Evolutionary conservation across 768 basidiomycete genomes (phyloP).

Genomic region (Lyophyllum semitale): DNA sequence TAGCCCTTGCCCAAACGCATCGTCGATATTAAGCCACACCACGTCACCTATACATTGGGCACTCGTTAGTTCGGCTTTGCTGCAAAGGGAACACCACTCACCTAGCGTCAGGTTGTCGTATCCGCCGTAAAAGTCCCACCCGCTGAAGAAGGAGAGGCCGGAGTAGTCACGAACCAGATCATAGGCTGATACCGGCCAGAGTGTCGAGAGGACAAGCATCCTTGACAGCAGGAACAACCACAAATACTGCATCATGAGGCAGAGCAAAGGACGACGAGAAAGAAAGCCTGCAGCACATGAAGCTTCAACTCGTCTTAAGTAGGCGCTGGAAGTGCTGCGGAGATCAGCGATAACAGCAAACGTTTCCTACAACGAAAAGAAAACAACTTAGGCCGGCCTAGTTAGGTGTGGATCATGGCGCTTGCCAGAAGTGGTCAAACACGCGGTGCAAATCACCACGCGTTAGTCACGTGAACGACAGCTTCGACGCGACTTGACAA

Average conservation of each 20-base stretch:
- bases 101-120: slow-evolving; percentile 50
- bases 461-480: slow-evolving; percentile 6
- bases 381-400: not conserved
- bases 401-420: not conserved
- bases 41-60: slow-evolving; percentile 54
- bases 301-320: too few species aligned
- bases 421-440: not conserved
- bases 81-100: slow-evolving; percentile 16
- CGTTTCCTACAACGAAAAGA: not conserved
- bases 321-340: too few species aligned
- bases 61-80: not conserved
- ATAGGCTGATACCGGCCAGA: slow-evolving; percentile 5
- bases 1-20: slow-evolving; percentile 49
- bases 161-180: slow-evolving; percentile 41
- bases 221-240: not conserved
- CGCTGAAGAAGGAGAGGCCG: slow-evolving; percentile 53
- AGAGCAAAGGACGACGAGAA: not conserved
- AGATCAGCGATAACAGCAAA: not conserved
- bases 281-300: not conserved
- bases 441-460: slow-evolving; percentile 1
- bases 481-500: too few species aligned
- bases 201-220: not conserved
- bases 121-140: slow-evolving; percentile 55
- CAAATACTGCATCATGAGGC: not conserved
- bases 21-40: slow-evolving; percentile 52